These are phyloP conservation scores for Tuber microsphaerosporum DNA, from an alignment of 495 filamentous ascomycete species.

Conservation along the genomic window DNA sequence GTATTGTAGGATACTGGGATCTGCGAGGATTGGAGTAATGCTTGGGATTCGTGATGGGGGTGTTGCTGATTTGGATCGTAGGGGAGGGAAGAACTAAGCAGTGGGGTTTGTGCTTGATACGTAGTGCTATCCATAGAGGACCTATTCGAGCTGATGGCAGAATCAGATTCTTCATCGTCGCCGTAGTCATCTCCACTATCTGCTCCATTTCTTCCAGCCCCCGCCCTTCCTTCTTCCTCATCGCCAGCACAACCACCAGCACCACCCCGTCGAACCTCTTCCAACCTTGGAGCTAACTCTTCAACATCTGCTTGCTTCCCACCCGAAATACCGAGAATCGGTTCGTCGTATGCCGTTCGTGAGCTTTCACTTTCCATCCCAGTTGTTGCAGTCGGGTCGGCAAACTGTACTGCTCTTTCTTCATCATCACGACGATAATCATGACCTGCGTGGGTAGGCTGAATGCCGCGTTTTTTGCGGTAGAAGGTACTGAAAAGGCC, in stretches of 20 bases:
- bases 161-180: slow-evolving; percentile 40
- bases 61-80: slow-evolving; percentile 39
- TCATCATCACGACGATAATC: slow-evolving; percentile 10
- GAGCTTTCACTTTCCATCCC: slow-evolving; percentile 33
- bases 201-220: not conserved
- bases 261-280: not conserved
- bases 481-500: slow-evolving; percentile 21
- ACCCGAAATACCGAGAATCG: slow-evolving; percentile 1
- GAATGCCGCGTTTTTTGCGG: slow-evolving; percentile 31
- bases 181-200: slow-evolving; percentile 35
- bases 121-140: slow-evolving; percentile 27
- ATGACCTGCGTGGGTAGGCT: not conserved
- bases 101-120: slow-evolving; percentile 30
- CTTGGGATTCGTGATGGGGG: slow-evolving; percentile 38
- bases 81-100: slow-evolving; percentile 39
- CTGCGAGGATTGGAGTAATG: slow-evolving; percentile 28
- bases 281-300: not conserved
- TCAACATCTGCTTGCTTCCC: not conserved
- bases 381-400: slow-evolving; percentile 11
- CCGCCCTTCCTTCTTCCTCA: not conserved
- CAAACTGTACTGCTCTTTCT: slow-evolving; percentile 26
- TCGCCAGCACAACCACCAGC: not conserved
- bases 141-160: slow-evolving; percentile 10
- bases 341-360: slow-evolving; percentile 36
- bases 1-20: slow-evolving; percentile 38